Conservation (phyloP, 2,329 filamentous ascomycete species). For the Penicillium sp. region DNA sequence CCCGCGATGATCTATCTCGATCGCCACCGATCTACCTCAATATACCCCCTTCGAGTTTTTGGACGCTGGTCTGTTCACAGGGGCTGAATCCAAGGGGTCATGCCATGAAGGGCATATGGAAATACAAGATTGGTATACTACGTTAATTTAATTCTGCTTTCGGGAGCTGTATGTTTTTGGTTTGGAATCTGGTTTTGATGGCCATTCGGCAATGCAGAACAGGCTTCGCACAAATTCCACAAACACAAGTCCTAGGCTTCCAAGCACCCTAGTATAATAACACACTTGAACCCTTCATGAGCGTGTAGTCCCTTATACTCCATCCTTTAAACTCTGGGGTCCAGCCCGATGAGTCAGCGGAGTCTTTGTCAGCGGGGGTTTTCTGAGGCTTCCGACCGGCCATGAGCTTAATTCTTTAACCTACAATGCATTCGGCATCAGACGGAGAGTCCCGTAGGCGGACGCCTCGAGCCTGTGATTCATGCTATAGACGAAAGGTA, state of each 20-base stretch:
- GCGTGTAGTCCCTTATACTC: too few species aligned
- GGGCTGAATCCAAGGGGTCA: neutral
- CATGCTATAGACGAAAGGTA: slow-evolving; percentile 55
- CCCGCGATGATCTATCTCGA: neutral
- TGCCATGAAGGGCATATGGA: neutral
- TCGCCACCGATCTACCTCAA: neutral
- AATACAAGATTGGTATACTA: neutral
- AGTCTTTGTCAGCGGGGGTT: neutral
- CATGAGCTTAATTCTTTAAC: neutral
- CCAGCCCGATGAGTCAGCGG: neutral
- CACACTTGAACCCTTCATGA: too few species aligned
- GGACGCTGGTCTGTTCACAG: neutral
- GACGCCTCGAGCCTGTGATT: slow-evolving; percentile 49
- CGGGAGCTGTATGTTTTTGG: neutral
- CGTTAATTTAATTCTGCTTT: neutral
- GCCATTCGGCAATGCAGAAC: neutral
- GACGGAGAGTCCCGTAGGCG: slow-evolving; percentile 27
- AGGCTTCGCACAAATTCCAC: too few species aligned
- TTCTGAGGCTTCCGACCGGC: neutral
- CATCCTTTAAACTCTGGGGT: neutral
- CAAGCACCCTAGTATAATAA: neutral
- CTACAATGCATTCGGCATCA: slow-evolving; percentile 22
- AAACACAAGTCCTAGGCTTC: neutral
- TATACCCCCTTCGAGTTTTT: neutral
- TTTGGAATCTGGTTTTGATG: neutral